Percentiles rank a stretch among this genome's conserved stretches.
Evolutionary conservation across 192 early-diverging fungal genomes (phyloP).

Genomic region (Coemansia furcata): DNA sequence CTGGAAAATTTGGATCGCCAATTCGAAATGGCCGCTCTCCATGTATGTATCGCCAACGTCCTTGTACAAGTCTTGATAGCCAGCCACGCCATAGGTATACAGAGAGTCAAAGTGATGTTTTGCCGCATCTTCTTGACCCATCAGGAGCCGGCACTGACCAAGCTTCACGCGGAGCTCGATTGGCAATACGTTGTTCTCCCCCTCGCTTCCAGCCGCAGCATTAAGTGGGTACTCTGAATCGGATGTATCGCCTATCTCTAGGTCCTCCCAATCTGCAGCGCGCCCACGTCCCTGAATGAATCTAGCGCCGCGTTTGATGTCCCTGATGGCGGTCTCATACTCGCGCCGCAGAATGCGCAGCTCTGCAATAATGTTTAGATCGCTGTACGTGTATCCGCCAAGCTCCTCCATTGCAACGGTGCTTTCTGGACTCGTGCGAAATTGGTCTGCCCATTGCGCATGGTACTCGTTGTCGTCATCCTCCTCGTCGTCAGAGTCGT

Average conservation of each 20-base stretch:
- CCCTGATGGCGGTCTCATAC: conserved; percentile 67
- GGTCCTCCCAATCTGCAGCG: conserved; percentile 60
- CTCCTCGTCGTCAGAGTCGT: neutral
- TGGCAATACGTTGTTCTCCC: conserved; percentile 56
- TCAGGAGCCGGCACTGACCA: conserved; percentile 71
- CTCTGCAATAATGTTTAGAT: conserved; percentile 85
- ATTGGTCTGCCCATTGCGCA: conserved; percentile 43
- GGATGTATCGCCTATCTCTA: conserved; percentile 53
- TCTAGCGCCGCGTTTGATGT: conserved; percentile 69
- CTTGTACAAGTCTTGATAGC: conserved; percentile 36
- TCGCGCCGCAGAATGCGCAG: conserved; percentile 78
- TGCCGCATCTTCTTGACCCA: conserved; percentile 69
- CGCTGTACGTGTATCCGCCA: conserved; percentile 68
- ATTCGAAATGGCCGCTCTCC: conserved; percentile 12
- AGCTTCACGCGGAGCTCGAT: conserved; percentile 84
- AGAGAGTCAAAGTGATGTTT: conserved; percentile 39
- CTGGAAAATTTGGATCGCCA: conserved; percentile 31
- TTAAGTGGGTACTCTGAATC: conserved; percentile 62
- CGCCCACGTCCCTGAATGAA: conserved; percentile 68
- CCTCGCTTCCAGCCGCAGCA: conserved; percentile 8
- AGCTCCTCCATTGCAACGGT: conserved; percentile 50
- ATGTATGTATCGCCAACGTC: conserved; percentile 34
- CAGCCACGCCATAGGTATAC: conserved; percentile 33
- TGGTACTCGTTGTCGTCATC: conserved; percentile 10
- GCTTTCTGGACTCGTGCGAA: conserved; percentile 11